These are phyloP conservation scores for Ephemerocybe angulata DNA, from an alignment of 768 basidiomycete genomes.

Conservation along the genomic window DNA sequence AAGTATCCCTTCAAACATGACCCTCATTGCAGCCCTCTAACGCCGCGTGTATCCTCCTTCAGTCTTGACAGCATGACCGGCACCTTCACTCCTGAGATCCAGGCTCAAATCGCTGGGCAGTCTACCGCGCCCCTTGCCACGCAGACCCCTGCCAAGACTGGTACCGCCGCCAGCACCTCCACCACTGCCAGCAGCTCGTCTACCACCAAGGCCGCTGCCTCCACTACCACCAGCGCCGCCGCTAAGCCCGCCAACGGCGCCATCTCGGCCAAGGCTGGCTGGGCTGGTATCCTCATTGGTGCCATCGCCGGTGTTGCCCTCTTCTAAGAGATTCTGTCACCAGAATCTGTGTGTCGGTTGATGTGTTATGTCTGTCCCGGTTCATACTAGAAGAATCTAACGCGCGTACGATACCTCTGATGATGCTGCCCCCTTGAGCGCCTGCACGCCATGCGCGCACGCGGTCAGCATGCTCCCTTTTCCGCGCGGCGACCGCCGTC, in stretches of 20 bases:
- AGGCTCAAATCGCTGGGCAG: constrained; percentile 59
- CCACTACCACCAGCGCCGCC: constrained; percentile 15
- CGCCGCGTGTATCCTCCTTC: neutral
- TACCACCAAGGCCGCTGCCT: constrained; percentile 15
- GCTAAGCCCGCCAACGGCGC: constrained; percentile 19
- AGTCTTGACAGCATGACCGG: constrained; percentile 74
- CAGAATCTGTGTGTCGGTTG: neutral
- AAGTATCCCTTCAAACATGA: constrained; percentile 21
- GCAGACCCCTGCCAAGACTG: constrained; percentile 18
- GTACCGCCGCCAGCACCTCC: constrained; percentile 17
- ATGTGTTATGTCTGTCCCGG: neutral
- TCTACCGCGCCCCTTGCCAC: constrained; percentile 53
- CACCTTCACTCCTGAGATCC: constrained; percentile 51
- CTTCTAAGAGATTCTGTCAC: constrained; percentile 25
- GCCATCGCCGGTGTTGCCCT: constrained; percentile 34
- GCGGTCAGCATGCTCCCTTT: too few relatives aligned
- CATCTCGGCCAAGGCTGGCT: constrained; percentile 26
- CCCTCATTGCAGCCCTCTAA: neutral
- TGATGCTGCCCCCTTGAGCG: too few relatives aligned
- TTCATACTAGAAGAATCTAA: too few relatives aligned
- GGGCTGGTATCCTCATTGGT: constrained; percentile 31
- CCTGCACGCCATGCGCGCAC: too few relatives aligned
- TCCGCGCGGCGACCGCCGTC: too few relatives aligned
- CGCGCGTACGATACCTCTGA: too few relatives aligned
- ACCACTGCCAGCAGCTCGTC: constrained; percentile 18